Conservation (phyloP, 225 moss, liverwort and hornwort species). For the Sphagnum contortum region DNA sequence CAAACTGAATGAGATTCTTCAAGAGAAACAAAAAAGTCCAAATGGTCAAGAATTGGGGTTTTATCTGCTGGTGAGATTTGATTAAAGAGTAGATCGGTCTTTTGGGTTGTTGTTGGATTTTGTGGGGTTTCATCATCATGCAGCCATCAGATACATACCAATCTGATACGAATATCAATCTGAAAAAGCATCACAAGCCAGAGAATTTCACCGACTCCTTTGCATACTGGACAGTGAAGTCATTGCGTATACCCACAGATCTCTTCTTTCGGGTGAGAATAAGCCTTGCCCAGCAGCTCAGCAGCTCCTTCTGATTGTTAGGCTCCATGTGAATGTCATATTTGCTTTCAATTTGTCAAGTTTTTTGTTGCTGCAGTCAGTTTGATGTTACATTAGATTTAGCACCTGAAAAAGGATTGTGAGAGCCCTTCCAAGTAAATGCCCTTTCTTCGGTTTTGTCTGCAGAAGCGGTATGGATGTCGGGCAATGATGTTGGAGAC, state of each 20-base stretch:
- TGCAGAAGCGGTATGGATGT: constrained; percentile 75
- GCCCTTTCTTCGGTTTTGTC: background rate
- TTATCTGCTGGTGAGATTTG: too few species aligned
- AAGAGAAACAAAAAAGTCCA: too few species aligned
- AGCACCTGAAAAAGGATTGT: too few species aligned
- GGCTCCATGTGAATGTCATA: background rate
- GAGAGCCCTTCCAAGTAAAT: too few species aligned
- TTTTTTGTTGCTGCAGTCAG: background rate
- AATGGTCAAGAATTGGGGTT: background rate
- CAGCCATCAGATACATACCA: constrained; percentile 75
- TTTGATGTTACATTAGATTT: too few species aligned
- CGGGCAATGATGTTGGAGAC: constrained; percentile 96
- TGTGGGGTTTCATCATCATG: background rate
- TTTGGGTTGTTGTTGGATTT: background rate
- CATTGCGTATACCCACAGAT: constrained; percentile 54
- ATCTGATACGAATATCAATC: constrained; percentile 39
- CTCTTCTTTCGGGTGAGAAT: constrained; percentile 59
- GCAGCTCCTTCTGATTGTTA: too few species aligned
- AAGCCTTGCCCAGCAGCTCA: background rate
- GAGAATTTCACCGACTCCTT: constrained; percentile 34
- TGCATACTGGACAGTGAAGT: constrained; percentile 53
- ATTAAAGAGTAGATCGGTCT: background rate
- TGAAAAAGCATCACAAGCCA: constrained; percentile 50
- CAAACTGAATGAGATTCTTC: too few species aligned
- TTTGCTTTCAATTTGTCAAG: background rate